phyloP scores from a whole-genome alignment of 768 basidiomycete species.

The Floccularia luteovirens region DNA sequence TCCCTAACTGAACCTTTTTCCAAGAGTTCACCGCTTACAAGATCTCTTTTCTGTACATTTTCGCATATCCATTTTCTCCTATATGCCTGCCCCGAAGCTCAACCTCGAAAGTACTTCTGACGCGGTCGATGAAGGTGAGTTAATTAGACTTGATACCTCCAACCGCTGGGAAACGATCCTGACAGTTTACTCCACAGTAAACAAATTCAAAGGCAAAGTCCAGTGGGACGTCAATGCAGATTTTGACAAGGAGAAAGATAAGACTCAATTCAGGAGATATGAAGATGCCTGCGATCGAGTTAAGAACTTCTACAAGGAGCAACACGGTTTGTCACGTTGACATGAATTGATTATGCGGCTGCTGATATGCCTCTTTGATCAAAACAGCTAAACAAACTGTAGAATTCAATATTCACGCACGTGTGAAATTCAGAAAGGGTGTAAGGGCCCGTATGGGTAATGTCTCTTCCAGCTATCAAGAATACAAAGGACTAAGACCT shows the following conservation, averaged over 20 bases:
- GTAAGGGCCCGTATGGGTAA: slow-evolving; percentile 54
- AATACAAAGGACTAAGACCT: not conserved
- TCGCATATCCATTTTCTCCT: no score
- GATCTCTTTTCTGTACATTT: no score
- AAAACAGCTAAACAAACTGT: slow-evolving; percentile 68
- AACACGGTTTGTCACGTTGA: slow-evolving; percentile 34
- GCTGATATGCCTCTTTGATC: not conserved
- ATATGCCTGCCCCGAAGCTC: not conserved
- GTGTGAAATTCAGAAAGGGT: slow-evolving; percentile 54
- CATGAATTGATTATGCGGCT: not conserved
- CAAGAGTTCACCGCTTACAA: no score
- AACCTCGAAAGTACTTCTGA: slow-evolving; percentile 15
- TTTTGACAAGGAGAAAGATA: slow-evolving; percentile 48
- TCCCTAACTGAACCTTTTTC: no score
- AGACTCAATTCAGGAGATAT: slow-evolving; percentile 49
- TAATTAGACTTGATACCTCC: not conserved
- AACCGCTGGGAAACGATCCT: no score
- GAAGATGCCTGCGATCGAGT: slow-evolving; percentile 58
- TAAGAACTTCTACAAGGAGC: slow-evolving; percentile 58
- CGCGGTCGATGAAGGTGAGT: slow-evolving; percentile 15
- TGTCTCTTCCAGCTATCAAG: not conserved
- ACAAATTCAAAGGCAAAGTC: slow-evolving; percentile 41
- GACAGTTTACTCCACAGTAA: slow-evolving; percentile 29
- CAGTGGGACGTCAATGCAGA: slow-evolving; percentile 36
- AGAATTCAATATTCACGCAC: slow-evolving; percentile 63